Evolutionary conservation across 148 eudicot species (phyloP), one percentile per base, ranked within the genome.

Genomic region (Persicaria tinctoria): DNA sequence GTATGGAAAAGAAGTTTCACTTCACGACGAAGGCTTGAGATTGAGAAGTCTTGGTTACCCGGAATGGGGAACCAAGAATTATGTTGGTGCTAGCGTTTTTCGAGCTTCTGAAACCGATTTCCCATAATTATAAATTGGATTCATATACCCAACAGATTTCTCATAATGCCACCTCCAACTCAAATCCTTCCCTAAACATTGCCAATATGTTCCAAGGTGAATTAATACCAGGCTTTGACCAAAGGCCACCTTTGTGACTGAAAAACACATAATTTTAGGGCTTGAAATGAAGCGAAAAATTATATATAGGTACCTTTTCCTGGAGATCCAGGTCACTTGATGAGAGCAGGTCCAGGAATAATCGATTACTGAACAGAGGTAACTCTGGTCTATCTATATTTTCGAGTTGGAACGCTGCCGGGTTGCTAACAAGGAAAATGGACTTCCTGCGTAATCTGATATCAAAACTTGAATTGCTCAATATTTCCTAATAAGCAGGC

Each of bases 241-340:
- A 23, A 23, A 23, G 27, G 27, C 27, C 27, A 23, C 27, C 27
- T 23, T 23, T 60, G 7, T 6, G 18, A 16, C 66, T 41, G 45
- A 17, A 46, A 41, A 46, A n/a, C 8, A 23, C 16, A 54, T 51
- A 47, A 23, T 23, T 23, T 51, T 4, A 12, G 17, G 75, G 60
- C 27, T 12, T 23, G 27, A 23, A 23, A 23, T 23, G 27, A 53
- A 74, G 38, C 18, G 62, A 57, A n/a, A 51, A 73, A 13, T 16
- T 0, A 46, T 68, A 50, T 7, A 45, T 38, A 0, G 45, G 68
- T 78, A 93, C 98, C 97, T 94, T 91, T 75, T 93, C 98, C 82
- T 84, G 94, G 80, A 93, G 94, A 87, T 89, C 92, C 74, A 93
- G 85, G 82, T 94, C 97, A 48, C 79, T 59, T 56, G 91, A 84